Evolutionary conservation across 1,284 basidiomycete species (phyloP), one percentile per base, ranked within the genome.

Genomic region (Caloboletus inedulis): DNA sequence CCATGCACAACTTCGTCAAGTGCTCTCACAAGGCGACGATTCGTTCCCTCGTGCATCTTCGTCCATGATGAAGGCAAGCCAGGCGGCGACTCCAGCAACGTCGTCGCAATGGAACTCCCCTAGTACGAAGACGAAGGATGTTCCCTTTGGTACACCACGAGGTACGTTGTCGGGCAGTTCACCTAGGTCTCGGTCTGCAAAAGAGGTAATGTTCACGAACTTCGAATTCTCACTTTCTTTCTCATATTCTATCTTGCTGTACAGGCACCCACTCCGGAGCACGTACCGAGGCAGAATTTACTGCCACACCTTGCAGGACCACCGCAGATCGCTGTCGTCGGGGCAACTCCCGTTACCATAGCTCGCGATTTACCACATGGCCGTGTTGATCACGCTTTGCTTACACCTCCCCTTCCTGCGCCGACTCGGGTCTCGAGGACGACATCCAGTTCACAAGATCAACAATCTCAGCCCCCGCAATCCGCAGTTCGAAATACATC

Each of bases 281-380:
- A 61, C 13, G 36, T 41, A 19, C 25, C 49, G 3, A 53, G 35
- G 44, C 58, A 52, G 34, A 57, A 48, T 51, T 21, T 56, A 39
- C 55, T 39, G 14, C 47, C 43, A 8, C 49, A 59, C 10, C 51
- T 56, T 47, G 27, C 49, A 45, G 62, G 47, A 40, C 61, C 55
- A 18, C 66, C 66, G 4, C 69, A 71, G 41, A 68, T 68, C n/a
- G 57, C 66, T 30, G 56, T 68, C 19, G 64, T 69, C 8, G 65
- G 62, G 25, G 63, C 66, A 43, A 71, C 66, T 27, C 66, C 66
- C 1, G 27, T 58, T 12, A 35, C 57, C 18, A 36, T 43, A 18
- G n/a, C 44, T 23, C 47, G 48, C 14, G 58, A 70, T 9, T 47
- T 68, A 23, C 67, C 66, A 7, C 56, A 61, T 6, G 44, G 42